Evolutionary conservation across 371 early-diverging fungal species (phyloP).

Genomic region (Lichtheimia corymbifera): DNA sequence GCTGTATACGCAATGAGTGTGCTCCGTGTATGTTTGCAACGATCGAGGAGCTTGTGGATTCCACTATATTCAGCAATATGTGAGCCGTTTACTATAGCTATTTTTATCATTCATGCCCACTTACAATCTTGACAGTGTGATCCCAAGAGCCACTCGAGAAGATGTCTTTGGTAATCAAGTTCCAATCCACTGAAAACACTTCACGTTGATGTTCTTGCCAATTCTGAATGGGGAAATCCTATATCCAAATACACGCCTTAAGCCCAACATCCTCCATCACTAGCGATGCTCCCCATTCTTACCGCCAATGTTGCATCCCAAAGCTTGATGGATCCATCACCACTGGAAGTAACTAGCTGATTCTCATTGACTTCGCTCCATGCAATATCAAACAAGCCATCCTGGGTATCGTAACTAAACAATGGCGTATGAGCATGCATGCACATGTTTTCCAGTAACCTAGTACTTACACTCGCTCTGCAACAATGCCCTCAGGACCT

Average conservation of each 20-base stretch:
- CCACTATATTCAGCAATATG: constrained; percentile 64
- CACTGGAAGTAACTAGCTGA: constrained; percentile 87
- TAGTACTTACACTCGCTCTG: constrained; percentile 67
- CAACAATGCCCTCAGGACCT: constrained; percentile 60
- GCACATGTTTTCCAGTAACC: neutral
- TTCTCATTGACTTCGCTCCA: constrained; percentile 96
- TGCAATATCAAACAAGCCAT: constrained; percentile 89
- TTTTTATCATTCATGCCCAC: constrained; percentile 10
- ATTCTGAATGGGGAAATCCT: constrained; percentile 88
- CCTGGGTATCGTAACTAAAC: constrained; percentile 91
- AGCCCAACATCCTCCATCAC: neutral
- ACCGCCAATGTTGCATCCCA: constrained; percentile 87
- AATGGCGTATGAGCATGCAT: neutral
- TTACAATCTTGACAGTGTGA: constrained; percentile 87
- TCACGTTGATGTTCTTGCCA: constrained; percentile 95
- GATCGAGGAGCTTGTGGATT: constrained; percentile 79
- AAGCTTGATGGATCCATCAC: constrained; percentile 92
- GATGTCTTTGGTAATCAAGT: constrained; percentile 80
- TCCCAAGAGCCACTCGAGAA: constrained; percentile 95
- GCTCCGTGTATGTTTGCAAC: constrained; percentile 81
- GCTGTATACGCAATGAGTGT: constrained; percentile 87
- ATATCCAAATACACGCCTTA: constrained; percentile 1
- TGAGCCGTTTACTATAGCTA: neutral
- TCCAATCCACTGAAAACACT: constrained; percentile 93
- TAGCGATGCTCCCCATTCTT: constrained; percentile 27